A percentile compares a stretch with the other conserved stretches of the same genome.
Conservation (phyloP, 1,284 basidiomycete genomes). For the Heterobasidion parviporum region DNA sequence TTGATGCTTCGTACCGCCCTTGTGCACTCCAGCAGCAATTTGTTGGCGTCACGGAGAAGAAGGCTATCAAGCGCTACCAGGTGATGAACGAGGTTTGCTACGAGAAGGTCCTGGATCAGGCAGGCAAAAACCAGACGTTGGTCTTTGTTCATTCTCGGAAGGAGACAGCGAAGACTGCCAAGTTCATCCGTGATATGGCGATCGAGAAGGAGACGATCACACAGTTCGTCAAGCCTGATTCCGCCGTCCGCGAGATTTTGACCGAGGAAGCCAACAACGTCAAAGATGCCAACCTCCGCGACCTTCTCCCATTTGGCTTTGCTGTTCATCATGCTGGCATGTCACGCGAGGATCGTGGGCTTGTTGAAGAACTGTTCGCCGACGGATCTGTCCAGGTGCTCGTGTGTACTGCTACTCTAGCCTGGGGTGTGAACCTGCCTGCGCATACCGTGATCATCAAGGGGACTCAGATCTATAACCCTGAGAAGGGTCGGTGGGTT, state of each 20-base stretch:
- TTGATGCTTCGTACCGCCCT: slow-evolving; percentile 90
- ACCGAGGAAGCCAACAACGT: slow-evolving; percentile 80
- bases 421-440: slow-evolving; percentile 99
- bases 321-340: slow-evolving; percentile 99
- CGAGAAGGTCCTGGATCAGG: slow-evolving; percentile 95
- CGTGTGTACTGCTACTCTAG: slow-evolving; percentile 95
- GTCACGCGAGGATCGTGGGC: slow-evolving; percentile 86
- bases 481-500: slow-evolving; percentile 96
- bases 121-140: slow-evolving; percentile 84
- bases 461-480: slow-evolving; percentile 98
- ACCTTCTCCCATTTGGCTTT: slow-evolving; percentile 93
- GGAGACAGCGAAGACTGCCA: slow-evolving; percentile 96
- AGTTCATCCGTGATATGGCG: slow-evolving; percentile 90
- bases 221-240: slow-evolving; percentile 90
- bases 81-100: slow-evolving; percentile 99
- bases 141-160: slow-evolving; percentile 99
- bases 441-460: slow-evolving; percentile 99
- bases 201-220: slow-evolving; percentile 96
- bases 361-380: slow-evolving; percentile 93
- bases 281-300: slow-evolving; percentile 80
- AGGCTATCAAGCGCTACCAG: slow-evolving; percentile 97
- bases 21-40: slow-evolving; percentile 96
- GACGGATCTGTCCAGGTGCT: slow-evolving; percentile 92
- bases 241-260: slow-evolving; percentile 82
- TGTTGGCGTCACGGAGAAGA: slow-evolving; percentile 98